Conservation (phyloP, 352 stramenopile genomes). For the Elongisporangium undulatum region DNA sequence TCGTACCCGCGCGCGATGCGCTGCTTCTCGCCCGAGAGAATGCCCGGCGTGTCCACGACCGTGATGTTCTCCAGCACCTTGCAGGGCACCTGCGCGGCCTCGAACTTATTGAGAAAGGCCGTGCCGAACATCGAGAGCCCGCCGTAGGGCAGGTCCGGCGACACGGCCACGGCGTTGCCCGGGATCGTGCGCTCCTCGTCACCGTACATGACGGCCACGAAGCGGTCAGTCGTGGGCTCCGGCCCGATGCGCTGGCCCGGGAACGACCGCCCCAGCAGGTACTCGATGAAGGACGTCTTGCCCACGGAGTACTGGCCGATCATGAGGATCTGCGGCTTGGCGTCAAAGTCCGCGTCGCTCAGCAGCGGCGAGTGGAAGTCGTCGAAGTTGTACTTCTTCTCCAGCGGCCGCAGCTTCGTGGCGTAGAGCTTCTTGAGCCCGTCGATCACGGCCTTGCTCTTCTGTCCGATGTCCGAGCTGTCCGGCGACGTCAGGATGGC, state of each 20-base stretch:
- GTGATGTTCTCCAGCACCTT: constrained; percentile 94
- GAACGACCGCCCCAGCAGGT: constrained; percentile 95
- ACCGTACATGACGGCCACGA: constrained; percentile 97
- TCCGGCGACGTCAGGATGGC: constrained; percentile 37
- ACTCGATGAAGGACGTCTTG: constrained; percentile 98
- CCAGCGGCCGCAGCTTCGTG: constrained; percentile 73
- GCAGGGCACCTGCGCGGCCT: constrained; percentile 93
- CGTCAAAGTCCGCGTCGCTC: constrained; percentile 94
- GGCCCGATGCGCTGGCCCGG: constrained; percentile 96
- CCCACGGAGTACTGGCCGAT: constrained; percentile 98
- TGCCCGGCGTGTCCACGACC: constrained; percentile 97
- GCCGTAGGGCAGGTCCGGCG: constrained; percentile 92
- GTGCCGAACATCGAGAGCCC: constrained; percentile 96
- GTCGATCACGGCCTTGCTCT: constrained; percentile 69
- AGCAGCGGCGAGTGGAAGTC: constrained; percentile 92
- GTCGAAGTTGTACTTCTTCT: constrained; percentile 92
- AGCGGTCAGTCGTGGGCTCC: constrained; percentile 98
- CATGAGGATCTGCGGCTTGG: constrained; percentile 98
- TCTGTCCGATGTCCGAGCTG: constrained; percentile 55
- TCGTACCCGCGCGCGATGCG: constrained; percentile 95
- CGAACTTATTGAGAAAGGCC: constrained; percentile 98
- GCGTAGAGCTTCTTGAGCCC: constrained; percentile 80
- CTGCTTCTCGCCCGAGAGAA: constrained; percentile 99
- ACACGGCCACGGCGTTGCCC: constrained; percentile 95
- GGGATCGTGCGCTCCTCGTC: constrained; percentile 95